Evolutionary conservation across 805 yeast genomes (phyloP), one percentile per base, ranked within the genome.

Genomic region (Candida ulmi): DNA sequence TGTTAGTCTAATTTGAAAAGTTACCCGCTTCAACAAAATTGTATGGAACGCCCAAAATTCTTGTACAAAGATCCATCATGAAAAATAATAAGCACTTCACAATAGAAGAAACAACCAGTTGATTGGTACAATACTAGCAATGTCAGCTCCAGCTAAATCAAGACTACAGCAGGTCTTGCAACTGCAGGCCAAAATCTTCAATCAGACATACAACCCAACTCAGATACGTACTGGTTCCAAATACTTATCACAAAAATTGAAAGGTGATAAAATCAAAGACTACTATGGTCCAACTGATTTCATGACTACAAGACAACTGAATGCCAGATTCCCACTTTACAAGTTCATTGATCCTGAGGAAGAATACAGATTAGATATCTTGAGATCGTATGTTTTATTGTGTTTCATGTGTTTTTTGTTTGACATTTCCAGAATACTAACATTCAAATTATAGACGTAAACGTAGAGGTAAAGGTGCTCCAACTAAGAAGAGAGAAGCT

Each of bases 401-500:
- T n/a, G n/a, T n/a, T n/a, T n/a, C n/a, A n/a, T n/a, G n/a, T n/a
- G n/a, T n/a, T n/a, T n/a, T n/a, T n/a, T n/a, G n/a, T n/a, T n/a
- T n/a, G n/a, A n/a, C n/a, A n/a, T n/a, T n/a, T n/a, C n/a, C n/a
- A n/a, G 5, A 8, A 2, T 34, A 31, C 35, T 55, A 26, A 69
- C 65, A n/a, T 35, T n/a, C n/a, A 17, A 21, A 21, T 13, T 5
- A 8, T 24, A 38, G 41, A 41, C 72, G 86, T 62, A 84, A 80
- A 70, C 80, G 83, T 74, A 83, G 93, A 76, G 90, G 87, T 63
- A 85, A 85, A 63, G 90, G 91, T 61, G 88, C 93, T 11, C 95
- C 93, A 52, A 76, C 80, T 69, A 85, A 85, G 71, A 76, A 73
- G 65, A 74, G 71, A 52, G 74, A 69, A 48, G 58, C 54, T 12